These are phyloP conservation scores for Malassezia sympodialis DNA, from an alignment of 1,284 basidiomycete species.

Conservation along the genomic window DNA sequence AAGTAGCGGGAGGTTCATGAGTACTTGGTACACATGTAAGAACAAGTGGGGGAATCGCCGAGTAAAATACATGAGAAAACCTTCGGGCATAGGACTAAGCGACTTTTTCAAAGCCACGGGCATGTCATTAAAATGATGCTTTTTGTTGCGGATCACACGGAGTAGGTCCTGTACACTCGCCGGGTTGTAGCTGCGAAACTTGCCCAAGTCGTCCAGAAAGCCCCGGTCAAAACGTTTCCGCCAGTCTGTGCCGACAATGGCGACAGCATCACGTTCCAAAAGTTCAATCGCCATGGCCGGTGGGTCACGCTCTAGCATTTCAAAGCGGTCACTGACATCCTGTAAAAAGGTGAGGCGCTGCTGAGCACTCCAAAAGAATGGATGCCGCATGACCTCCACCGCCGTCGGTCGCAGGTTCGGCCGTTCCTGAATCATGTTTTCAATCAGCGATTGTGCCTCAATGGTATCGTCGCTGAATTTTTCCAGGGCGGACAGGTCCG, in stretches of 20 bases:
- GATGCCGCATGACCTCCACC: conserved; percentile 72
- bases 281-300: conserved; percentile 64
- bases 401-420: conserved; percentile 65
- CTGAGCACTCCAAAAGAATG: conserved; percentile 88
- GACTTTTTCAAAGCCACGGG: conserved; percentile 77
- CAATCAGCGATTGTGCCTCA: conserved; percentile 43
- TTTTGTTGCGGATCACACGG: conserved; percentile 91
- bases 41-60: conserved; percentile 80
- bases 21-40: conserved; percentile 76
- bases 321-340: conserved; percentile 92
- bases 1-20: conserved; percentile 51
- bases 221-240: conserved; percentile 70
- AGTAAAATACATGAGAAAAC: conserved; percentile 86
- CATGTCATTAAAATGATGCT: conserved; percentile 94
- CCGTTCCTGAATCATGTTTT: conserved; percentile 32
- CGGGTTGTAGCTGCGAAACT: conserved; percentile 87
- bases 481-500: conserved; percentile 31
- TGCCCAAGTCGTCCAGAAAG: conserved; percentile 86
- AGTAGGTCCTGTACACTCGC: conserved; percentile 79
- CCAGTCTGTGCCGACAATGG: conserved; percentile 61
- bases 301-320: conserved; percentile 78
- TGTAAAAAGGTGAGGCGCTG: conserved; percentile 83
- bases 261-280: conserved; percentile 56
- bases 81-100: conserved; percentile 78
- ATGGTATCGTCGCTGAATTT: conserved; percentile 38